Evolutionary conservation across 495 filamentous ascomycete species (phyloP).

Genomic region (Aspergillus bridgeri): DNA sequence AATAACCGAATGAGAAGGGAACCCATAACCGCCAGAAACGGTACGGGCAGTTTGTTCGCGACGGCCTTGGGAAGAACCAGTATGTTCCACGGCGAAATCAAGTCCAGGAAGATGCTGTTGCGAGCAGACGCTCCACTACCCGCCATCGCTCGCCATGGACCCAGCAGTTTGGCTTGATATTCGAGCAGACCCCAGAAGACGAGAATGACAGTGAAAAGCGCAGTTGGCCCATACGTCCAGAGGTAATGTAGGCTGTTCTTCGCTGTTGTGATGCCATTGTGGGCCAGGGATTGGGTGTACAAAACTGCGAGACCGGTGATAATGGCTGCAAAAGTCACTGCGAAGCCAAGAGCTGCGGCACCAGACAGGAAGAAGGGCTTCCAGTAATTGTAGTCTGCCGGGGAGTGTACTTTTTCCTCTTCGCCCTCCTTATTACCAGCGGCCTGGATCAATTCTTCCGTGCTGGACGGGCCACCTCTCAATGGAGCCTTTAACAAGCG

Average conservation of each 20-base stretch:
- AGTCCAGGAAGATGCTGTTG: background rate
- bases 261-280: background rate
- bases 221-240: slow-evolving; percentile 7
- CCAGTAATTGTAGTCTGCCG: background rate
- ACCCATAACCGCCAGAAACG: background rate
- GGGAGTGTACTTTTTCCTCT: too few relatives aligned
- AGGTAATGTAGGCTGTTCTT: background rate
- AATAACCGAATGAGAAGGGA: background rate
- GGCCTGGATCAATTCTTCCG: too few relatives aligned
- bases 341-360: background rate
- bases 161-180: background rate
- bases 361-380: background rate
- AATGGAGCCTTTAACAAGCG: too few relatives aligned
- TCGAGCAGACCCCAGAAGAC: background rate
- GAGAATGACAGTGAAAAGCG: background rate
- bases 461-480: too few relatives aligned
- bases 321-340: background rate
- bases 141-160: background rate
- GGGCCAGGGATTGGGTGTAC: background rate
- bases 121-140: background rate
- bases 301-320: background rate
- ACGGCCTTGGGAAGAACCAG: background rate
- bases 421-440: too few relatives aligned
- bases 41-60: background rate
- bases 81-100: background rate